Evolutionary conservation across 2,329 filamentous ascomycete genomes (phyloP).

Genomic region (Alternaria sp.): DNA sequence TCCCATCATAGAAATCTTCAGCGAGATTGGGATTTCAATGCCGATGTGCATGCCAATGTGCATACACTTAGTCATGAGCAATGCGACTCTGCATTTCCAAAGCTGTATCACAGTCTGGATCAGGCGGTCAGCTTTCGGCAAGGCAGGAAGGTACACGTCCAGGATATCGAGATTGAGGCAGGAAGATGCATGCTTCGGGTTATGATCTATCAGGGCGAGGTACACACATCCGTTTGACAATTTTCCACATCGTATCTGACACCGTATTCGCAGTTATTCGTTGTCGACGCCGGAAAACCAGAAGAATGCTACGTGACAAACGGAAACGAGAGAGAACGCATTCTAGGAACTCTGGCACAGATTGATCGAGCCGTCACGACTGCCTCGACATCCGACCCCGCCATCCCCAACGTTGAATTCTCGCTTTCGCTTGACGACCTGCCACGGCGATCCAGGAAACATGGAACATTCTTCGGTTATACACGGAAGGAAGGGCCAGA

Average conservation of each 20-base stretch:
- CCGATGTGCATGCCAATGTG: constrained; percentile 44
- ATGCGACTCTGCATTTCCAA: constrained; percentile 45
- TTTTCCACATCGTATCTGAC: constrained; percentile 13
- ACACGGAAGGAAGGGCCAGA: constrained; percentile 39
- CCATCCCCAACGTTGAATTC: constrained; percentile 45
- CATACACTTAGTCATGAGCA: constrained; percentile 46
- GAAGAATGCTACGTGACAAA: constrained; percentile 46
- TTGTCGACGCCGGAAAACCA: constrained; percentile 42
- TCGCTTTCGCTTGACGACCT: constrained; percentile 45
- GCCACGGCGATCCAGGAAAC: constrained; percentile 38
- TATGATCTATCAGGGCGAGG: constrained; percentile 44
- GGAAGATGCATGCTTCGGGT: constrained; percentile 46
- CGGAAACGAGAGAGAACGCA: constrained; percentile 47
- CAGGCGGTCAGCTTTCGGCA: constrained; percentile 34
- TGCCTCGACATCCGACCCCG: constrained; percentile 36
- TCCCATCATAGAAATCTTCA: neutral
- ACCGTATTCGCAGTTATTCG: constrained; percentile 34
- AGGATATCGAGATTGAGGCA: constrained; percentile 41
- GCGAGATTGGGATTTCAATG: constrained; percentile 37
- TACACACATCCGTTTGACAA: constrained; percentile 16
- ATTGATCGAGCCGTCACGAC: constrained; percentile 44
- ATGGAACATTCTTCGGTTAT: constrained; percentile 43
- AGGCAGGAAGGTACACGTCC: constrained; percentile 36
- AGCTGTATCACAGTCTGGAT: constrained; percentile 43
- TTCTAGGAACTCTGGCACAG: constrained; percentile 45